A percentile compares a stretch with the other conserved stretches of the same genome.
Evolutionary conservation across 495 filamentous ascomycete species (phyloP).

Genomic region (Aspergillus biplanus): DNA sequence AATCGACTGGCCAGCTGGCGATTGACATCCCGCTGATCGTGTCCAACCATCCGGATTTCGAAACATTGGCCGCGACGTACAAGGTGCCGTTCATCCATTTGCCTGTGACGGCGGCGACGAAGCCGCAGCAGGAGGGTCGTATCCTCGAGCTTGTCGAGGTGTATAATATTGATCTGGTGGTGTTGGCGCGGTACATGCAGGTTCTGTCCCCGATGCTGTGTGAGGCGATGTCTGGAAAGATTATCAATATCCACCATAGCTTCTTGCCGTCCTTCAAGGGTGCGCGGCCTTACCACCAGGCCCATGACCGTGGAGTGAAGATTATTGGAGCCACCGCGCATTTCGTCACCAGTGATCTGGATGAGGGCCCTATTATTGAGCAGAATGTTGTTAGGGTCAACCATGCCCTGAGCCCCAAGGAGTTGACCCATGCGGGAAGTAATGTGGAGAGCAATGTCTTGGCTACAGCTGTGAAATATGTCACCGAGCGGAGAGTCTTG

Average conservation of each 20-base stretch:
- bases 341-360: slow-evolving; percentile 75
- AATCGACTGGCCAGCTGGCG: slow-evolving; percentile 58
- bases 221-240: slow-evolving; percentile 69
- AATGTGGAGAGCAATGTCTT: slow-evolving; percentile 77
- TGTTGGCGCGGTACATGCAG: slow-evolving; percentile 83
- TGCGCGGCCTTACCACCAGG: slow-evolving; percentile 81
- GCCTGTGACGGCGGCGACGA: slow-evolving; percentile 70
- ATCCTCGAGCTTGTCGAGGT: slow-evolving; percentile 66
- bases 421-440: slow-evolving; percentile 70
- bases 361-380: slow-evolving; percentile 80
- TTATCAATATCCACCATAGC: slow-evolving; percentile 83
- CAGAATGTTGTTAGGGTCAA: slow-evolving; percentile 71
- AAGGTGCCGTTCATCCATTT: slow-evolving; percentile 74
- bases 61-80: slow-evolving; percentile 66
- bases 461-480: slow-evolving; percentile 73
- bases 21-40: slow-evolving; percentile 70
- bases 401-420: slow-evolving; percentile 70
- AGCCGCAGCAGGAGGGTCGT: slow-evolving; percentile 64
- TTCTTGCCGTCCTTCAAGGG: slow-evolving; percentile 82
- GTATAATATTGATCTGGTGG: slow-evolving; percentile 70
- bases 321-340: slow-evolving; percentile 79
- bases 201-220: slow-evolving; percentile 73
- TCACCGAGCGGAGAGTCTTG: slow-evolving; percentile 70
- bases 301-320: slow-evolving; percentile 76
- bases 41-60: slow-evolving; percentile 76